phyloP scores from a whole-genome alignment of 495 filamentous ascomycete species.

The Cercophora newfieldiana region DNA sequence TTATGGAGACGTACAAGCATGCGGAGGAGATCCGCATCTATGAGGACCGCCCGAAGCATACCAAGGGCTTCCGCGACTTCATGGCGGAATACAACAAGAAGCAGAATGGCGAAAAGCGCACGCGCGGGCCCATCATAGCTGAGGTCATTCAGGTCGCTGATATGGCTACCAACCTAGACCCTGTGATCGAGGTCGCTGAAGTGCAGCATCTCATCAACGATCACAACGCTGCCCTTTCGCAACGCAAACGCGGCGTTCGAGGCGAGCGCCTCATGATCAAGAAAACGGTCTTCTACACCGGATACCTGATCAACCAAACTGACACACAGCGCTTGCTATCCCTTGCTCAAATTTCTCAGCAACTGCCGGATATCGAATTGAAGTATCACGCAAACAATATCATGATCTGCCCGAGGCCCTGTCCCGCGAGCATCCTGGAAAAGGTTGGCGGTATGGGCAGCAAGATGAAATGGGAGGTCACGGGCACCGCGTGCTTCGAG shows the following conservation, averaged over 20 bases:
- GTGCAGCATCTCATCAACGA: constrained; percentile 86
- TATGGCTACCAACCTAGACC: constrained; percentile 71
- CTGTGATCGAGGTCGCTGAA: constrained; percentile 77
- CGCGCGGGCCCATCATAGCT: constrained; percentile 62
- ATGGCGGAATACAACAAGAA: constrained; percentile 69
- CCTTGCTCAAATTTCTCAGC: constrained; percentile 62
- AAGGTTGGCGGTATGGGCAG: constrained; percentile 83
- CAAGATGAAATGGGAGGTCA: constrained; percentile 81
- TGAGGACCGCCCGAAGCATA: constrained; percentile 61
- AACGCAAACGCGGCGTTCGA: constrained; percentile 30
- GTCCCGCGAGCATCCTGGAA: constrained; percentile 64
- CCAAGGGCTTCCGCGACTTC: constrained; percentile 79
- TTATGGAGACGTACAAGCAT: constrained; percentile 79
- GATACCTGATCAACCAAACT: constrained; percentile 73
- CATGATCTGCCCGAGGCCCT: constrained; percentile 77
- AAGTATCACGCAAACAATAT: constrained; percentile 88
- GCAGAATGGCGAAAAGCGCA: constrained; percentile 36
- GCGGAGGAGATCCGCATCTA: constrained; percentile 78
- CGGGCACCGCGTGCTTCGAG: constrained; percentile 69
- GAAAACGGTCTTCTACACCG: constrained; percentile 90
- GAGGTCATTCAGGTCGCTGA: constrained; percentile 91
- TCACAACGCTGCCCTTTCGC: constrained; percentile 63
- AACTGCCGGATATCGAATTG: constrained; percentile 61
- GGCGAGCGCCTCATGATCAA: constrained; percentile 65
- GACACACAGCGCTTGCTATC: constrained; percentile 70